phyloP scores from a whole-genome alignment of 1,284 basidiomycete genomes.

The Trametes sp. region DNA sequence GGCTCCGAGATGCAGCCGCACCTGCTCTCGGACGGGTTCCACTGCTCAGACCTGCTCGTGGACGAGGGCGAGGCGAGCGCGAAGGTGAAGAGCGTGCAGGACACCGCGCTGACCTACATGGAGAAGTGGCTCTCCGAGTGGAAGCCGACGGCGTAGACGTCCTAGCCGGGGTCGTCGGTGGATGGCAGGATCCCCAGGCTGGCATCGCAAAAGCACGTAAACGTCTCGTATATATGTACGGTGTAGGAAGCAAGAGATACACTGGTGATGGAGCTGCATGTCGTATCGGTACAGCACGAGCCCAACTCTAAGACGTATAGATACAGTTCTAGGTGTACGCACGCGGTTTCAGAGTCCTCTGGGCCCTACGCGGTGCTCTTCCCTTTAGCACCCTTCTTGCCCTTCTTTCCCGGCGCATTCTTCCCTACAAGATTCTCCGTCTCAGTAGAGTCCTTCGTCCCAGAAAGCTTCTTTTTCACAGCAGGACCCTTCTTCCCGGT shows the following conservation, averaged over 20 bases:
- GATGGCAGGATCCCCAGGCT: no score
- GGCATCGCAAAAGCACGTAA: neutral
- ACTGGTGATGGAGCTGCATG: neutral
- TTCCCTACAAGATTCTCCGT: no score
- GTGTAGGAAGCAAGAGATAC: neutral
- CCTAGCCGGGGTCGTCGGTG: no score
- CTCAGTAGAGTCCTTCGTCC: no score
- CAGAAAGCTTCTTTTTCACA: no score
- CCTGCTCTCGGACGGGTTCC: constrained; percentile 64
- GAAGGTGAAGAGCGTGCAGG: constrained; percentile 59
- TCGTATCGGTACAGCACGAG: neutral
- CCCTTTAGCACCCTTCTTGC: no score
- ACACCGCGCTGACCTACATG: constrained; percentile 42
- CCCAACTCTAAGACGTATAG: neutral
- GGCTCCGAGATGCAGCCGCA: constrained; percentile 63
- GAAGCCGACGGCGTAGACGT: constrained; percentile 15
- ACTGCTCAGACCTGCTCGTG: constrained; percentile 62
- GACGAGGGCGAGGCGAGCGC: constrained; percentile 50
- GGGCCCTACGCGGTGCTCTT: no score
- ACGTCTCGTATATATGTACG: neutral
- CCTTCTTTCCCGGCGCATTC: no score
- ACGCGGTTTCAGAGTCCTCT: no score
- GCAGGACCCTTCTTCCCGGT: no score
- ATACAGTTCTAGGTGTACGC: no score
- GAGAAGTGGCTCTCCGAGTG: constrained; percentile 29